Conservation (phyloP, 2,329 filamentous ascomycete species). For the Ceratocystis variospora region DNA sequence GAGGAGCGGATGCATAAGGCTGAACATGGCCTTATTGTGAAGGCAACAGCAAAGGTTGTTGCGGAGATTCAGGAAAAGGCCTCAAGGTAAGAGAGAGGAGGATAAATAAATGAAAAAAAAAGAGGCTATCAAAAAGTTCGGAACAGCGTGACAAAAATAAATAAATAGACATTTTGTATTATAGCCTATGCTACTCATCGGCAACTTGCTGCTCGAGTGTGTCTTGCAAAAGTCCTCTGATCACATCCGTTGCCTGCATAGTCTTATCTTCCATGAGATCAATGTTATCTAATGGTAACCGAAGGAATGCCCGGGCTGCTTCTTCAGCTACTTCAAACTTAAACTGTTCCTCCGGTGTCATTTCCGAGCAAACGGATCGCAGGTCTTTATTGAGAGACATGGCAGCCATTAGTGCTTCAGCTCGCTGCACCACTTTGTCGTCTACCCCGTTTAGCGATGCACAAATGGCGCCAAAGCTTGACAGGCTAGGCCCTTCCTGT, state of each 20-base stretch:
- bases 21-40: conserved; percentile 68
- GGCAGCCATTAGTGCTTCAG: conserved; percentile 57
- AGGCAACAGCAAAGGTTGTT: conserved; percentile 46
- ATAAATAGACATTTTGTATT: background rate
- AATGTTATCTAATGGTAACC: background rate
- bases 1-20: conserved; percentile 59
- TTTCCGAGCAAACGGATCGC: conserved; percentile 52
- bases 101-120: background rate
- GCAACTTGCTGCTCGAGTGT: background rate
- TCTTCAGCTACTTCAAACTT: conserved; percentile 54
- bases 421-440: conserved; percentile 54
- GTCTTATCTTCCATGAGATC: background rate
- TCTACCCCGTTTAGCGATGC: conserved; percentile 79
- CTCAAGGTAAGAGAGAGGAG: conserved; percentile 5
- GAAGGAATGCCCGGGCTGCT: conserved; percentile 46
- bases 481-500: conserved; percentile 51
- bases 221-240: conserved; percentile 7
- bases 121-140: background rate
- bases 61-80: conserved; percentile 27
- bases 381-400: conserved; percentile 63
- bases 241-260: conserved; percentile 14
- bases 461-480: conserved; percentile 77
- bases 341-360: conserved; percentile 52
- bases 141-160: background rate
- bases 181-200: background rate